Percentiles rank a stretch among this genome's conserved stretches.
These are phyloP conservation scores for Musa acuminata DNA, from an alignment of 176 grass and related monocot genomes.

Conservation along the genomic window DNA sequence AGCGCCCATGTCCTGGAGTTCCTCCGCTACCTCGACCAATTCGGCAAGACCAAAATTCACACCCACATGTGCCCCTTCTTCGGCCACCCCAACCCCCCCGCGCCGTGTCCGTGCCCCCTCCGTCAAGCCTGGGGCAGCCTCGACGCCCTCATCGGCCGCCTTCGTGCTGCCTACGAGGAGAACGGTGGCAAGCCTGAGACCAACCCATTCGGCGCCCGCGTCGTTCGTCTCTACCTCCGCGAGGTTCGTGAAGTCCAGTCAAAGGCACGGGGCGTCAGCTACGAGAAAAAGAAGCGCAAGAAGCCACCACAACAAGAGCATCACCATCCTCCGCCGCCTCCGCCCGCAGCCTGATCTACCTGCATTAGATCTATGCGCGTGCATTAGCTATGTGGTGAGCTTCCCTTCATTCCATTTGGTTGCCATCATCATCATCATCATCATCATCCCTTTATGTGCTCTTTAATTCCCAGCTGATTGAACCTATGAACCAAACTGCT, in stretches of 20 bases:
- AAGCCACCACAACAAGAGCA: background rate
- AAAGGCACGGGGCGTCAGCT: constrained; percentile 3
- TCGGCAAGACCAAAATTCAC: constrained; percentile 10
- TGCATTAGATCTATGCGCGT: background rate
- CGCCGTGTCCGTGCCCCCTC: constrained; percentile 7
- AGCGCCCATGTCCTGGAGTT: constrained; percentile 5
- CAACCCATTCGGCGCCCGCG: constrained; percentile 6
- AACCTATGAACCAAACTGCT: background rate
- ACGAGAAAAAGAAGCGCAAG: constrained; percentile 14
- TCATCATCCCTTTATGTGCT: background rate
- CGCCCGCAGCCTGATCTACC: background rate
- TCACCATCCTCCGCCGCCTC: background rate
- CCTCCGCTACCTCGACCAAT: constrained; percentile 8
- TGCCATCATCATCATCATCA: background rate
- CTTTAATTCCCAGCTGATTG: background rate
- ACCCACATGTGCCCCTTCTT: constrained; percentile 10
- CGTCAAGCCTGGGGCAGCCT: constrained; percentile 12
- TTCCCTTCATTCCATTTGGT: background rate
- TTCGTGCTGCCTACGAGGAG: constrained; percentile 3
- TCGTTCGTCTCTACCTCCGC: background rate
- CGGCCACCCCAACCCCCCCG: constrained; percentile 5
- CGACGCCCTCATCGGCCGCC: constrained; percentile 10
- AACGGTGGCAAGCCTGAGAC: constrained; percentile 8
- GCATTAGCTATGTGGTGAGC: background rate
- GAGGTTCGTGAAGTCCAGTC: constrained; percentile 8